Evolutionary conservation across 371 early-diverging fungal genomes (phyloP), one percentile per base, ranked within the genome.

Genomic region (Fennellomyces sp.): DNA sequence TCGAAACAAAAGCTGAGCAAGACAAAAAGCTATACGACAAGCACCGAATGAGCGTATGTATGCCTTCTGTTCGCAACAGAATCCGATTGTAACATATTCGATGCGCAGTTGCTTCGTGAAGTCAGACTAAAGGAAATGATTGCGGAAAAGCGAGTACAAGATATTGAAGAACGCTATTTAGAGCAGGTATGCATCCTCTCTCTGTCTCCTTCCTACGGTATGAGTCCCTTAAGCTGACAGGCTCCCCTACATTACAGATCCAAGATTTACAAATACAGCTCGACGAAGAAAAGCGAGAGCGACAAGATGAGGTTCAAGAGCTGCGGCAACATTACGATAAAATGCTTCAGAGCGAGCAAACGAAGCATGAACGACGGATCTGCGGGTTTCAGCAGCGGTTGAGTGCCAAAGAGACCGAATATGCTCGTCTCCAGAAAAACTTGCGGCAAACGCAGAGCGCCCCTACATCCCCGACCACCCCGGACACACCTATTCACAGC

Each of bases 41-140:
- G 29, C 70, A 70, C 31, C 70, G 63, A 8, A 38, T 61, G 7
- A 73, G 70, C 51, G 74, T 73, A 70, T 64, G 54, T 38, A 38
- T 25, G n/a, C n/a, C n/a, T n/a, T n/a, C n/a, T n/a, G n/a, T n/a
- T n/a, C n/a, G n/a, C n/a, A n/a, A n/a, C n/a, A n/a, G n/a, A n/a
- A n/a, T n/a, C n/a, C n/a, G n/a, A n/a, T n/a, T n/a, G n/a, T n/a
- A n/a, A 42, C 3, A 51, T 41, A 52, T 42, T 5, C 1, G 19
- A 19, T 38, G 5, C 2, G 15, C 59, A 73, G 74, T 48, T 73
- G 38, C 60, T 73, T 28, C 60, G 61, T 42, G 70, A 73, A 59
- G 63, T 70, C 10, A 73, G 68, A 41, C 26, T 67, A 39, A 73
- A 70, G 47, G 74, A 73, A 51, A 28, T 55, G 0, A 28, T 63